These are phyloP conservation scores for Sugiyamaella boreocaroliniensis DNA, from an alignment of 805 yeast genomes.

Conservation along the genomic window DNA sequence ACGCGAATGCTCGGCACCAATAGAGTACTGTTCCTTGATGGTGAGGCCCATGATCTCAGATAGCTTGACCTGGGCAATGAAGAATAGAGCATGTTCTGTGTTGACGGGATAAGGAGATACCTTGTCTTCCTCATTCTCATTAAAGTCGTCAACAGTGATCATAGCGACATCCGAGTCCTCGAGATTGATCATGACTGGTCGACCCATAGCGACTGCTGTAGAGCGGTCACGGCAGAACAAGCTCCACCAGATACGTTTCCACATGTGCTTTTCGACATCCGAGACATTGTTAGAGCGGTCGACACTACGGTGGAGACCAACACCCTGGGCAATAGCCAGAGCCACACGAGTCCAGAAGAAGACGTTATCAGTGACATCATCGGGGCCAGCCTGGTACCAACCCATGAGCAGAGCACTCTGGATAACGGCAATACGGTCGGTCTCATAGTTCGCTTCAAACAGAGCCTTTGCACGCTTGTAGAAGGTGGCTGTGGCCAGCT, in stretches of 20 bases:
- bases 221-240: conserved; percentile 63
- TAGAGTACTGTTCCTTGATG: conserved; percentile 61
- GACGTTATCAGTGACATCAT: conserved; percentile 58
- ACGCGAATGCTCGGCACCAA: conserved; percentile 52
- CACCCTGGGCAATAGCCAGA: conserved; percentile 62
- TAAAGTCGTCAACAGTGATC: conserved; percentile 59
- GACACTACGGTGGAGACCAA: conserved; percentile 64
- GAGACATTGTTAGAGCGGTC: conserved; percentile 32
- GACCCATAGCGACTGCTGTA: conserved; percentile 65
- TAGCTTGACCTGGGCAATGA: conserved; percentile 56
- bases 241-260: conserved; percentile 74
- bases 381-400: conserved; percentile 69
- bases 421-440: conserved; percentile 53
- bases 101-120: conserved; percentile 37
- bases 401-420: conserved; percentile 60
- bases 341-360: conserved; percentile 69
- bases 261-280: conserved; percentile 40
- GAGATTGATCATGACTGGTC: conserved; percentile 61
- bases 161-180: conserved; percentile 74
- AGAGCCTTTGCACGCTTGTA: conserved; percentile 69
- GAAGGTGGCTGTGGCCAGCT: conserved; percentile 51
- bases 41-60: conserved; percentile 68
- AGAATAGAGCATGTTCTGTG: conserved; percentile 46
- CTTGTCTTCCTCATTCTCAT: conserved; percentile 42
- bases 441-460: conserved; percentile 62